A percentile compares a stretch with the other conserved stretches of the same genome.
Conservation (phyloP, 306 rosid species). For the Aeschynomene evenia region DNA sequence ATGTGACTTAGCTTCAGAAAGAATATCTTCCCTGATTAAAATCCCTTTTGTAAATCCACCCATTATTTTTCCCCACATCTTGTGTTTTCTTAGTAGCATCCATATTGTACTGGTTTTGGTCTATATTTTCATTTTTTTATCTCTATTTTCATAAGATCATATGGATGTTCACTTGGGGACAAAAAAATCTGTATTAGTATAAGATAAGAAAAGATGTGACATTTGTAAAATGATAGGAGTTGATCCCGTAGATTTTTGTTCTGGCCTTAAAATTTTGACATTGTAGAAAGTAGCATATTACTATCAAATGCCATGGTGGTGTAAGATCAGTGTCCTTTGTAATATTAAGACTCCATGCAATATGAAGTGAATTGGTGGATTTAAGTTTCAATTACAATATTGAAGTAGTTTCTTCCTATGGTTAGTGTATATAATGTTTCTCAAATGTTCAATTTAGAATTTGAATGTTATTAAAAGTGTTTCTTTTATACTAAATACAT, state of each 20-base stretch:
- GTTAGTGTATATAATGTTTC: background rate
- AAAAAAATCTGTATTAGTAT: slow-evolving; percentile 39
- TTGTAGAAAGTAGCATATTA: slow-evolving; percentile 33
- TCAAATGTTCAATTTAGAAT: too few species aligned
- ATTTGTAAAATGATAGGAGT: slow-evolving; percentile 42
- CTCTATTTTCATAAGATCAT: slow-evolving; percentile 28
- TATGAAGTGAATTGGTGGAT: background rate
- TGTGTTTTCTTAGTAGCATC: slow-evolving; percentile 33
- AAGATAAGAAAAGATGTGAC: slow-evolving; percentile 30
- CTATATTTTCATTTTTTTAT: slow-evolving; percentile 29
- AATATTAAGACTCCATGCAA: background rate
- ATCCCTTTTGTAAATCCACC: slow-evolving; percentile 54
- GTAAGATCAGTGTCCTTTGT: slow-evolving; percentile 16
- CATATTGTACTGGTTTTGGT: slow-evolving; percentile 37
- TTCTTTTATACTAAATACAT: too few species aligned
- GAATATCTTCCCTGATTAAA: slow-evolving; percentile 27
- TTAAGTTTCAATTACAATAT: slow-evolving; percentile 2
- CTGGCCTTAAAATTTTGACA: slow-evolving; percentile 16
- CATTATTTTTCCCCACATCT: background rate
- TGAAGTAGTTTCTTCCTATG: background rate
- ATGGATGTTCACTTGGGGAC: slow-evolving; percentile 38
- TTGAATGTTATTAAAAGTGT: too few species aligned
- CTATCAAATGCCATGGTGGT: slow-evolving; percentile 30
- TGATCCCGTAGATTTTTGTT: slow-evolving; percentile 38
- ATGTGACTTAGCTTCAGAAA: slow-evolving; percentile 31